Evolutionary conservation across 2,329 filamentous ascomycete genomes (phyloP).

Genomic region (Penicillium verrucosum): DNA sequence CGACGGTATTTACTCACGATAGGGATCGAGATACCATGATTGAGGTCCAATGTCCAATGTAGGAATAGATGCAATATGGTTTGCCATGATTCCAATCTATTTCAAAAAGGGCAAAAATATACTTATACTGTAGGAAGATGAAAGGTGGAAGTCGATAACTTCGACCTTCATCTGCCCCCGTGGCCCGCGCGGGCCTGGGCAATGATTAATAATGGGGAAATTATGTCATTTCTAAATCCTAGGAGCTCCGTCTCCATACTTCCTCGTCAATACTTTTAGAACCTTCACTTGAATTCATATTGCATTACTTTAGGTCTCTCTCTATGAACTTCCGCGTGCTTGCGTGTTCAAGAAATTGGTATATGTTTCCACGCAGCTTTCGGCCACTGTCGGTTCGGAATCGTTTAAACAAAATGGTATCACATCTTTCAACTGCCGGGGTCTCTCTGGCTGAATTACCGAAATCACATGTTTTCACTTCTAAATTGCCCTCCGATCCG

Average conservation of each 20-base stretch:
- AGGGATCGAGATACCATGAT: slow-evolving; percentile 56
- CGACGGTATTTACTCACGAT: slow-evolving; percentile 42
- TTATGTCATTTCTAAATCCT: slow-evolving; percentile 16
- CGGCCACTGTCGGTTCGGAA: slow-evolving; percentile 13
- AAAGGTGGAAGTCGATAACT: not conserved
- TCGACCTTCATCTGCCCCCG: not conserved
- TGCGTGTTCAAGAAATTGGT: slow-evolving; percentile 9
- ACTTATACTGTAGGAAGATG: not conserved
- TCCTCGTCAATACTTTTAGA: not conserved
- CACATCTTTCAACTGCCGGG: slow-evolving; percentile 39
- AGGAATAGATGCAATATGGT: slow-evolving; percentile 32
- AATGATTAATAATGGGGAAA: slow-evolving; percentile 20
- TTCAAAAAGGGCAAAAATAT: too few relatives aligned
- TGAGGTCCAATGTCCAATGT: slow-evolving; percentile 53
- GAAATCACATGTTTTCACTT: slow-evolving; percentile 64
- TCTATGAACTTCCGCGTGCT: slow-evolving; percentile 9
- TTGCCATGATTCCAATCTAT: slow-evolving; percentile 4
- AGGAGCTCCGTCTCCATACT: not conserved
- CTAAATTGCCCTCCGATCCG: slow-evolving; percentile 69
- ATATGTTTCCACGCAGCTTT: slow-evolving; percentile 25
- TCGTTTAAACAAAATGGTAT: slow-evolving; percentile 47
- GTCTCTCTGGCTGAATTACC: slow-evolving; percentile 52
- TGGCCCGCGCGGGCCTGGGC: not conserved
- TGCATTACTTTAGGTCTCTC: not conserved
- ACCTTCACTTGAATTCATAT: not conserved